phyloP scores from a whole-genome alignment of 1,139 yeast genomes.

The Yamadazyma pseudoaaseri region DNA sequence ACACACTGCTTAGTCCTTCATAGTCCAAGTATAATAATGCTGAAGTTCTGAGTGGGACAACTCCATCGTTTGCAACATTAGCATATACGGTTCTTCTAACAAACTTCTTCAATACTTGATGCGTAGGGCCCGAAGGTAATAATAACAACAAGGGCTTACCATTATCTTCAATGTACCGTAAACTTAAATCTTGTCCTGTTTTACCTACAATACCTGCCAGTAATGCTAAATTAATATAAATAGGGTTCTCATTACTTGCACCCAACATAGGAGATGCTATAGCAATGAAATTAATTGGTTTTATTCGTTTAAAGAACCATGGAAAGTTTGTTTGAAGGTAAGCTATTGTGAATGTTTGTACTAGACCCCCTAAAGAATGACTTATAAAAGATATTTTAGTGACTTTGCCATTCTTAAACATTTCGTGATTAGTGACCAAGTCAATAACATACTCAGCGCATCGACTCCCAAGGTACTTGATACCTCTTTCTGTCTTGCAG shows the following conservation, averaged over 20 bases:
- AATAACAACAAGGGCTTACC: constrained; percentile 66
- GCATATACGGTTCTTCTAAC: constrained; percentile 73
- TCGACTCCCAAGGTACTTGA: constrained; percentile 79
- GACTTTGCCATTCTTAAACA: constrained; percentile 36
- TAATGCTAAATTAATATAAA: constrained; percentile 77
- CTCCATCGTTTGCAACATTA: constrained; percentile 83
- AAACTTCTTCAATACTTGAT: constrained; percentile 60
- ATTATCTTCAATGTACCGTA: constrained; percentile 39
- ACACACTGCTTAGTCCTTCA: constrained; percentile 46
- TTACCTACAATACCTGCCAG: constrained; percentile 90
- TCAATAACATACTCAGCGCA: constrained; percentile 75
- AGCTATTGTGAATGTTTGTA: constrained; percentile 89
- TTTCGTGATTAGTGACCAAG: constrained; percentile 45
- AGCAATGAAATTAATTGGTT: constrained; percentile 80
- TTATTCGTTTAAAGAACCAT: constrained; percentile 60
- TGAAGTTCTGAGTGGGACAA: constrained; percentile 88
- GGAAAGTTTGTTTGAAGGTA: constrained; percentile 66
- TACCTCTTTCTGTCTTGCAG: constrained; percentile 88
- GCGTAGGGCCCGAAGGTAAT: constrained; percentile 82
- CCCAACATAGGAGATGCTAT: constrained; percentile 91
- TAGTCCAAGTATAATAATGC: constrained; percentile 72
- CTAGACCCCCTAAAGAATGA: constrained; percentile 90
- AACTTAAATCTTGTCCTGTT: constrained; percentile 89
- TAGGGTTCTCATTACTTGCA: constrained; percentile 80
- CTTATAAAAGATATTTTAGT: constrained; percentile 79